These are phyloP conservation scores for Dothistroma septosporum DNA, from an alignment of 2,329 filamentous ascomycete genomes.

Conservation along the genomic window DNA sequence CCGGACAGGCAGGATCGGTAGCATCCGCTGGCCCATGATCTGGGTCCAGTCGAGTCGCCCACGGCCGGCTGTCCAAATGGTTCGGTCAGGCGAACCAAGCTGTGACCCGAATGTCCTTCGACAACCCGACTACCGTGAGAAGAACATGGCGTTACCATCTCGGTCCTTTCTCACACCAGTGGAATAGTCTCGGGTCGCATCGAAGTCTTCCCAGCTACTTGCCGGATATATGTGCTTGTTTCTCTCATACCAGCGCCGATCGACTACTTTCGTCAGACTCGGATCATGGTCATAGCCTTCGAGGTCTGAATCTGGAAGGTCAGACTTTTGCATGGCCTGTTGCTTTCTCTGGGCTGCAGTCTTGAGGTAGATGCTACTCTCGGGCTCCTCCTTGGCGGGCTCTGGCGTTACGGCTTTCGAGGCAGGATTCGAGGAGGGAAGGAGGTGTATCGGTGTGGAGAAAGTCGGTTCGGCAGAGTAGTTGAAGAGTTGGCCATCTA, in stretches of 20 bases:
- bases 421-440: slow-evolving; percentile 16
- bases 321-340: slow-evolving; percentile 25
- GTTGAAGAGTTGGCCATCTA: slow-evolving; percentile 68
- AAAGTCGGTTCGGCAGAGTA: slow-evolving; percentile 56
- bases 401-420: slow-evolving; percentile 9
- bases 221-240: slow-evolving; percentile 99
- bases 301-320: slow-evolving; percentile 50
- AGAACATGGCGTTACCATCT: slow-evolving; percentile 87
- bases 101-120: neutral
- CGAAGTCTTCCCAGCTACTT: slow-evolving; percentile 92
- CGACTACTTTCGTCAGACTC: slow-evolving; percentile 83
- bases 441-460: slow-evolving; percentile 36
- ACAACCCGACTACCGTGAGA: slow-evolving; percentile 16
- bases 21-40: no score
- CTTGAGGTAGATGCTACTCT: slow-evolving; percentile 11
- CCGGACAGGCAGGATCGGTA: no score
- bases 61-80: no score
- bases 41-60: no score
- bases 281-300: slow-evolving; percentile 79
- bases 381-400: neutral
- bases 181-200: slow-evolving; percentile 81
- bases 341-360: slow-evolving; percentile 26
- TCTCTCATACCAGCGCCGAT: slow-evolving; percentile 91
- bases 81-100: neutral
- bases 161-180: slow-evolving; percentile 73